A percentile compares a stretch with the other conserved stretches of the same genome.
phyloP scores from a whole-genome alignment of 306 rosid genomes.

The Prunus fruticosa region DNA sequence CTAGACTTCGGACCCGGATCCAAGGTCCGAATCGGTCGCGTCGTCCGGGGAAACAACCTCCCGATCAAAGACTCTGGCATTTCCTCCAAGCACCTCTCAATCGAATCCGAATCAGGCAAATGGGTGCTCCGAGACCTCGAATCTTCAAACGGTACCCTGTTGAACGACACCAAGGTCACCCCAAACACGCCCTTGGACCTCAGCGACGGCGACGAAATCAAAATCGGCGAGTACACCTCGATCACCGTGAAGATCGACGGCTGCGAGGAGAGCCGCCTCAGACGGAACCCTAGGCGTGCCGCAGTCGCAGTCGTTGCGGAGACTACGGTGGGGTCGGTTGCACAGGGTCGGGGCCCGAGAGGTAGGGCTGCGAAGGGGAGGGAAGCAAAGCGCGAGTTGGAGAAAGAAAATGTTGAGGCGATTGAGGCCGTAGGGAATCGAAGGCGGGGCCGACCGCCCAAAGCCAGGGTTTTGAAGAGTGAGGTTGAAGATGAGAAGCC shows the following conservation, averaged over 20 bases:
- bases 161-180: slow-evolving; percentile 35
- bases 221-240: slow-evolving; percentile 70
- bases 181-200: slow-evolving; percentile 43
- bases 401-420: slow-evolving; percentile 6
- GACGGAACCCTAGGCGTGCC: slow-evolving; percentile 53
- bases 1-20: slow-evolving; percentile 43
- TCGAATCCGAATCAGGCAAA: slow-evolving; percentile 31
- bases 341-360: slow-evolving; percentile 16
- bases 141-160: slow-evolving; percentile 78
- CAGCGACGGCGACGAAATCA: slow-evolving; percentile 48
- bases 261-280: slow-evolving; percentile 15
- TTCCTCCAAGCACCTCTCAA: slow-evolving; percentile 70
- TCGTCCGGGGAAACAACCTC: slow-evolving; percentile 60
- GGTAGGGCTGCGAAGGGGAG: slow-evolving; percentile 15
- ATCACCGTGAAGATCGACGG: slow-evolving; percentile 34
- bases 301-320: slow-evolving; percentile 8
- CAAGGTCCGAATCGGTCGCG: slow-evolving; percentile 57
- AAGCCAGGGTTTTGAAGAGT: slow-evolving; percentile 24
- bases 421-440: slow-evolving; percentile 7
- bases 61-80: slow-evolving; percentile 70
- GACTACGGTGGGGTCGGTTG: neutral
- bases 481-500: neutral
- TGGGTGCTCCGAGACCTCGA: slow-evolving; percentile 76
- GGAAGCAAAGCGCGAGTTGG: slow-evolving; percentile 9
- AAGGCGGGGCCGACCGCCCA: slow-evolving; percentile 27